Evolutionary conservation across 2,329 filamentous ascomycete species (phyloP).

Genomic region (Fonsecaea monophora): DNA sequence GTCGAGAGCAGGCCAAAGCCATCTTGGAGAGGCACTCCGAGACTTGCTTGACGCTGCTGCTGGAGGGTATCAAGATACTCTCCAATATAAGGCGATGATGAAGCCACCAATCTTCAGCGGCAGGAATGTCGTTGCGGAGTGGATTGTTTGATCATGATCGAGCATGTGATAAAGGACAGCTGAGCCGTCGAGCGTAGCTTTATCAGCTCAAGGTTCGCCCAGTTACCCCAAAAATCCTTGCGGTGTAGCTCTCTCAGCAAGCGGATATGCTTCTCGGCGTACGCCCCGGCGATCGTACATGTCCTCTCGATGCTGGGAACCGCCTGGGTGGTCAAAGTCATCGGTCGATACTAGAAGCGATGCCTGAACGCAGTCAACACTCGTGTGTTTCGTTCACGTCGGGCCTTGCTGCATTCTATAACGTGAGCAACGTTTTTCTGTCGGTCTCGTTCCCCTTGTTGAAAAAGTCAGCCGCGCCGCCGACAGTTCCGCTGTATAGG

Average conservation of each 20-base stretch:
- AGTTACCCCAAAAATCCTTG: not conserved
- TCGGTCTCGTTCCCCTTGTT: not conserved
- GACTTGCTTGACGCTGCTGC: too few relatives aligned
- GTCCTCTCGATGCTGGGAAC: constrained; percentile 25
- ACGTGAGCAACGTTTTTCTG: constrained; percentile 38
- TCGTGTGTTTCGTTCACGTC: constrained; percentile 56
- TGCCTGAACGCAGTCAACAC: constrained; percentile 61
- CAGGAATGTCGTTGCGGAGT: too few relatives aligned
- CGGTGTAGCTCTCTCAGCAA: not conserved
- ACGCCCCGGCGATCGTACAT: constrained; percentile 52
- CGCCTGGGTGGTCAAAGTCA: constrained; percentile 39
- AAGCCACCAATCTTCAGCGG: too few relatives aligned
- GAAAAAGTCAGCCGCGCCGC: constrained; percentile 18
- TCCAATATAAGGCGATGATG: too few relatives aligned
- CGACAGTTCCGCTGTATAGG: constrained; percentile 32
- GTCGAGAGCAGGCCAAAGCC: too few relatives aligned
- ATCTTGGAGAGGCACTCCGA: too few relatives aligned
- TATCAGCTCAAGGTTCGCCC: not conserved
- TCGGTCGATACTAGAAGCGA: constrained; percentile 48
- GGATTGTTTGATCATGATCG: not conserved
- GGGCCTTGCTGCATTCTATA: constrained; percentile 57
- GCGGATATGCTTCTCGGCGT: constrained; percentile 13
- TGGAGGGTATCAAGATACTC: too few relatives aligned
- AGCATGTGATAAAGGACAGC: constrained; percentile 5
- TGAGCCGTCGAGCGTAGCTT: not conserved